Base-by-base conservation (phyloP, 345 rosid genomes). In the Clarkia xantiana region DNA sequence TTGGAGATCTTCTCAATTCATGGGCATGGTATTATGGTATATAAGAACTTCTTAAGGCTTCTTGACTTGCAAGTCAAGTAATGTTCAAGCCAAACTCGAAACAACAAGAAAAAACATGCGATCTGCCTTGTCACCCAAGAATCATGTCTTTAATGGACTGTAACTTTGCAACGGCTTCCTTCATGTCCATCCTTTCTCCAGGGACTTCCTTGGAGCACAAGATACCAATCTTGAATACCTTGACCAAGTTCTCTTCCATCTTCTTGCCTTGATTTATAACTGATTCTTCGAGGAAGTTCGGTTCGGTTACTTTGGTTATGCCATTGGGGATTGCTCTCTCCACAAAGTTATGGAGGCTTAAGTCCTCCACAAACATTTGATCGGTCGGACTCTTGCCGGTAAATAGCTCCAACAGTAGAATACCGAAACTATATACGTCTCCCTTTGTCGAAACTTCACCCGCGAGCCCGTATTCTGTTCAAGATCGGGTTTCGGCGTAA, bases 341-440 rank as follows among this genome's bases (percentile, higher is more conserved):
- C 1, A 47, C 71, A 40, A 44, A 67, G 11, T 16, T 49, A 39
- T 51, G 72, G 36, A 67, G 72, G 58, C 50, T 59, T 11, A 62
- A 49, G 34, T 47, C 61, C 20, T 67, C 64, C 42, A 0, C 40
- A 56, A 67, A 67, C 57, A 62, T 57, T 40, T 54, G 63, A 48
- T 57, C 60, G 0, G 67, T 67, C 3, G 71, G 63, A 42, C 53
- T 53, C 52, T 46, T 67, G 40, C 71, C 67, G 0, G 71, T 57
- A 44, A 67, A 57, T 46, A 58, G 49, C 66, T 71, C 75, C 18
- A 71, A 39, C 60, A 71, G 25, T 9, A 71, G 18, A 47, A 71
- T 62, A n/a, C 75, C 71, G 18, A 44, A 71, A 60, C 75, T 66
- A 60, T 66, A 56, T 36, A 67, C 58, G 12, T 71, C 71, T 29